These are phyloP conservation scores for Calonectria multiphialidica DNA, from an alignment of 2,329 filamentous ascomycete species.

Conservation along the genomic window DNA sequence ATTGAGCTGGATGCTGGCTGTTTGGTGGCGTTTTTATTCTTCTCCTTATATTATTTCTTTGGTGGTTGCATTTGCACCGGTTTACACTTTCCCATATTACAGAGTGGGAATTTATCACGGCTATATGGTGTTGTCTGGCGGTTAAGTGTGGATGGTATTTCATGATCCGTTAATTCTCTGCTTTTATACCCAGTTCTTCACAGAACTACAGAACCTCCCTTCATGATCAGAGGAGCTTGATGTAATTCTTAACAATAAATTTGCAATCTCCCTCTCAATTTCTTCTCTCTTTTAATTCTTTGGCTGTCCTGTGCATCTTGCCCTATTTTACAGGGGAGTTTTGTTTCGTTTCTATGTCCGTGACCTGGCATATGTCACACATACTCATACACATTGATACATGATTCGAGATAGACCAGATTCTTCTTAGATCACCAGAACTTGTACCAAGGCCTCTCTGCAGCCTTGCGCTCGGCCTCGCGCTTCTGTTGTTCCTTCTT, in stretches of 20 bases:
- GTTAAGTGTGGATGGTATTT: conserved; percentile 1
- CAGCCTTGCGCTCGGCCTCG: conserved; percentile 49
- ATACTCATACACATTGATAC: conserved; percentile 38
- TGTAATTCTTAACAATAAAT: not conserved
- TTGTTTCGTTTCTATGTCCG: conserved; percentile 20
- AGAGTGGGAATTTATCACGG: not conserved
- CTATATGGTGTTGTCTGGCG: conserved; percentile 16
- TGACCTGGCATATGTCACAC: conserved; percentile 29
- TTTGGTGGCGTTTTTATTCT: not conserved
- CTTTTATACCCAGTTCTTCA: conserved; percentile 25
- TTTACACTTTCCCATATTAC: not conserved
- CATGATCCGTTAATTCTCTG: conserved; percentile 5
- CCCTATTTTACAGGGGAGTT: conserved; percentile 22
- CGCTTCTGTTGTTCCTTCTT: conserved; percentile 47
- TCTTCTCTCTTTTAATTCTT: not conserved
- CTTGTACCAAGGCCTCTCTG: conserved; percentile 65
- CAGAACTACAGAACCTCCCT: not conserved
- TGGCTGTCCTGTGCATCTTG: conserved; percentile 3
- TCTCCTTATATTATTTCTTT: not conserved
- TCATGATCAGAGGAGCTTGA: conserved; percentile 1
- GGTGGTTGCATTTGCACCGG: not conserved
- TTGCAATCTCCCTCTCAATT: not conserved
- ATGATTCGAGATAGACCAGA: conserved; percentile 3
- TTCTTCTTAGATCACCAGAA: conserved; percentile 59
- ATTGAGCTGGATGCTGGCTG: not conserved